Evolutionary conservation across 2,329 filamentous ascomycete species (phyloP), one percentile per base, ranked within the genome.

Genomic region (Bipolaris oryzae): DNA sequence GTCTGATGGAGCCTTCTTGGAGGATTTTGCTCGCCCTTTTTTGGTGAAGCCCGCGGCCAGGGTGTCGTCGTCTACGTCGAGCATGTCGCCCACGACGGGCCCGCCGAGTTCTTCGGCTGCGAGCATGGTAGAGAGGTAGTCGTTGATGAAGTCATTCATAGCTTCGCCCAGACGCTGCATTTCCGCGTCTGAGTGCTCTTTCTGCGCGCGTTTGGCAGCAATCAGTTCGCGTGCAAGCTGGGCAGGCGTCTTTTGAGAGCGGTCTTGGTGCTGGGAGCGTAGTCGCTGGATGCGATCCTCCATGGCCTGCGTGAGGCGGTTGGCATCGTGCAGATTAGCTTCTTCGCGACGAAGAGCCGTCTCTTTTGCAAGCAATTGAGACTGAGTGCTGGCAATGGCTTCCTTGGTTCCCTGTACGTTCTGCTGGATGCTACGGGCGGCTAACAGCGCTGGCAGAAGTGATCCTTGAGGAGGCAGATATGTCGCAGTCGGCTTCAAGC

Each of bases 51-150:
- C 83, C 23, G 78, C 78, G 50, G 79, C 79, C 38, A 85, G 74
- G 7, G 74, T 79, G 11, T 78, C 84, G 42, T 89, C 83, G 7
- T 80, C 83, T 66, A 79, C 87, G 77, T 89, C 86, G 69, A 89
- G 81, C 65, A 88, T 80, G 63, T 91, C 89, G 3, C 92, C 90
- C 0, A 93, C 90, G 10, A 92, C 88, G 0, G 92, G 91, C 0
- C 92, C 91, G 7, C 92, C 92, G 1, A 93, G 81, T 69, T 92
- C 90, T 77, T 96, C 92, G 0, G 90, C 90, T 6, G 91, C 91
- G 41, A 96, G 80, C 86, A 94, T 90, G 3, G 84, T 77, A 1
- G 89, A 89, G 1, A 96, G 81, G 38, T 86, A 83, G 41, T 85
- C 79, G 59, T 90, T 85, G 55, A 94, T 87, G 69, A 96, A 96